phyloP scores from a whole-genome alignment of 805 yeast genomes.

The Barnettozyma sucrosica region DNA sequence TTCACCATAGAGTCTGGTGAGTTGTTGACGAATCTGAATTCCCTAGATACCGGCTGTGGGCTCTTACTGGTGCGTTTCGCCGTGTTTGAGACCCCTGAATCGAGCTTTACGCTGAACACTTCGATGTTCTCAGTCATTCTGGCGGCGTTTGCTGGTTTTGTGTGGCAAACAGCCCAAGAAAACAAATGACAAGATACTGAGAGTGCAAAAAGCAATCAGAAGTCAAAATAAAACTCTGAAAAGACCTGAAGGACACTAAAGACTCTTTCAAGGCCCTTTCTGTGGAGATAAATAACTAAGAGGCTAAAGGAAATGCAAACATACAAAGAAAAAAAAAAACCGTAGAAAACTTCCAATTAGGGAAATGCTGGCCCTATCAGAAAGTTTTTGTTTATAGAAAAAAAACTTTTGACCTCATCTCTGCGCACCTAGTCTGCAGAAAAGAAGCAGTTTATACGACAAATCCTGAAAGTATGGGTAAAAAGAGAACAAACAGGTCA shows the following conservation, averaged over 20 bases:
- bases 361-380: slow-evolving; percentile 10
- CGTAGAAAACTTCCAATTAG: slow-evolving; percentile 9
- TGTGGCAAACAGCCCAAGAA: neutral
- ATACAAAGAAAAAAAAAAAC: slow-evolving; percentile 3
- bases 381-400: neutral
- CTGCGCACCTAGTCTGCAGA: neutral
- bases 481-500: slow-evolving; percentile 32
- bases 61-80: neutral
- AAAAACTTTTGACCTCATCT: slow-evolving; percentile 7
- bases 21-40: slow-evolving; percentile 23
- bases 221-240: neutral
- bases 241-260: neutral
- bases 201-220: neutral
- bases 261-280: neutral
- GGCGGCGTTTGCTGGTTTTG: neutral
- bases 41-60: neutral
- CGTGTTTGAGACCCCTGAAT: neutral
- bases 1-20: slow-evolving; percentile 18
- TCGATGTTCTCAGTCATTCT: slow-evolving; percentile 3
- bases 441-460: neutral
- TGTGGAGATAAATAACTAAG: neutral
- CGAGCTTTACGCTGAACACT: slow-evolving; percentile 3
- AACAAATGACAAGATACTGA: neutral
- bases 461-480: slow-evolving; percentile 27
- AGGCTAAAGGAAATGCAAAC: neutral